Evolutionary conservation across 2,329 filamentous ascomycete genomes (phyloP).

Genomic region (Stagonosporopsis tanaceti): DNA sequence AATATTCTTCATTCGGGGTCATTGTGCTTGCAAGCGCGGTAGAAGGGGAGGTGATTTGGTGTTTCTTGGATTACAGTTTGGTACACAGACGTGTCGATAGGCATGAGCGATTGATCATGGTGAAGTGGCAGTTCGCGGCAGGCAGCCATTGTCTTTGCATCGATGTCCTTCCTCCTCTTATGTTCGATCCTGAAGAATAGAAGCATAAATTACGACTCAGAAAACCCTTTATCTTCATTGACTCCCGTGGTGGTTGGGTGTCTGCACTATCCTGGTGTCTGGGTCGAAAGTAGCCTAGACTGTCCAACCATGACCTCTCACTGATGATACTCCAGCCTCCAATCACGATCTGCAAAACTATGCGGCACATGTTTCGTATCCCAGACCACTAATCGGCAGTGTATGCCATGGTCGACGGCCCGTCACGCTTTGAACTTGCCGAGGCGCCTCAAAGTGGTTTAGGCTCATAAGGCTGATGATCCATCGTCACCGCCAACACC

Average conservation of each 20-base stretch:
- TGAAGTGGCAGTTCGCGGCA: slow-evolving; percentile 17
- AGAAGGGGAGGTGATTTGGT: slow-evolving; percentile 27
- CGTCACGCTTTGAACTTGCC: slow-evolving; percentile 20
- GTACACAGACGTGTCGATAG: slow-evolving; percentile 10
- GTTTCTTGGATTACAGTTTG: slow-evolving; percentile 17
- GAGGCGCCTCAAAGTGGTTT: slow-evolving; percentile 25
- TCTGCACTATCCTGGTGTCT: neutral
- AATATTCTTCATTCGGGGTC: slow-evolving; percentile 26
- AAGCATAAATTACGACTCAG: slow-evolving; percentile 19
- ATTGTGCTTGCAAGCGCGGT: slow-evolving; percentile 23
- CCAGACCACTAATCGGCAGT: slow-evolving; percentile 3
- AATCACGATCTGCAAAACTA: neutral
- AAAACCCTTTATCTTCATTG: neutral
- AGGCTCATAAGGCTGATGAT: slow-evolving; percentile 33
- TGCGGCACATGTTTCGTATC: neutral
- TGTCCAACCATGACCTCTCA: neutral
- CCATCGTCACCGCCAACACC: slow-evolving; percentile 36
- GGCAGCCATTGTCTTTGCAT: slow-evolving; percentile 6
- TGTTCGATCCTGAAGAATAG: slow-evolving; percentile 20
- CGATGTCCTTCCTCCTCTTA: slow-evolving; percentile 17
- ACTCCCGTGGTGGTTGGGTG: slow-evolving; percentile 1
- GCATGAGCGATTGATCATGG: slow-evolving; percentile 13
- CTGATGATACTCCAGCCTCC: neutral
- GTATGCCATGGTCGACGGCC: slow-evolving; percentile 10
- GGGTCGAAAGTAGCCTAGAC: neutral